Percentiles rank a stretch among this genome's conserved stretches.
Conservation (phyloP, 176 grass and related monocot species). For the Aegilops sharonensis region DNA sequence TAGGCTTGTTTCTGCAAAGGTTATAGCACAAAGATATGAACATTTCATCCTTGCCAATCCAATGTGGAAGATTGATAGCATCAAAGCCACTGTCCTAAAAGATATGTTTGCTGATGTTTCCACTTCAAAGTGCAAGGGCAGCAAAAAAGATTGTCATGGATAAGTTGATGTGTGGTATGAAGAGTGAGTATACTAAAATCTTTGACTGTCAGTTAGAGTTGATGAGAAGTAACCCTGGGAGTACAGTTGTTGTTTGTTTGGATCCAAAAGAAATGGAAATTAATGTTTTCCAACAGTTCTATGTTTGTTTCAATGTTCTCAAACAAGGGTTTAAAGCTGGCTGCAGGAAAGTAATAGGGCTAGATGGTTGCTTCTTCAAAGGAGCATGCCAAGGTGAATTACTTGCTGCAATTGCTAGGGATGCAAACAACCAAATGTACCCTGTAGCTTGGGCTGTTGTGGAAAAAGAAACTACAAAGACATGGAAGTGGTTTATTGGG, state of each 20-base stretch:
- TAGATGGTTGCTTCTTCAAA: not conserved
- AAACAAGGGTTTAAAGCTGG: not conserved
- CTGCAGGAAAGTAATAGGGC: not conserved
- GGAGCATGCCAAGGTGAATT: not conserved
- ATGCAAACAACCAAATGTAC: not conserved
- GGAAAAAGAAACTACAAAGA: not conserved
- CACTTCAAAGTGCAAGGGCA: too few relatives aligned
- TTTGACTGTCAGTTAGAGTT: too few relatives aligned
- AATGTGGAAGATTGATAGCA: too few relatives aligned
- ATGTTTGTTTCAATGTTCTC: not conserved
- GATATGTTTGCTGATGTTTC: too few relatives aligned
- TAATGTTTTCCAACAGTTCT: not conserved
- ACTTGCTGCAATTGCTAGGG: not conserved
- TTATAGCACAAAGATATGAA: too few relatives aligned
- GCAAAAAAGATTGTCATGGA: too few relatives aligned
- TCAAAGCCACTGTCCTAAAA: too few relatives aligned
- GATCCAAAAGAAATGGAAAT: not conserved
- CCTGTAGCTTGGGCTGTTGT: not conserved
- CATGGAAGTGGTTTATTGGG: not conserved
- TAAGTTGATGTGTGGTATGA: too few relatives aligned
- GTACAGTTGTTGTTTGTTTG: not conserved
- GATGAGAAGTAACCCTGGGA: not conserved
- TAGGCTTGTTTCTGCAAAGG: too few relatives aligned
- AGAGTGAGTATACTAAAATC: too few relatives aligned
- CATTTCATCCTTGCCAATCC: too few relatives aligned